Base-by-base conservation (phyloP, 1,284 basidiomycete species). In the Kalmanozyma brasiliensis region DNA sequence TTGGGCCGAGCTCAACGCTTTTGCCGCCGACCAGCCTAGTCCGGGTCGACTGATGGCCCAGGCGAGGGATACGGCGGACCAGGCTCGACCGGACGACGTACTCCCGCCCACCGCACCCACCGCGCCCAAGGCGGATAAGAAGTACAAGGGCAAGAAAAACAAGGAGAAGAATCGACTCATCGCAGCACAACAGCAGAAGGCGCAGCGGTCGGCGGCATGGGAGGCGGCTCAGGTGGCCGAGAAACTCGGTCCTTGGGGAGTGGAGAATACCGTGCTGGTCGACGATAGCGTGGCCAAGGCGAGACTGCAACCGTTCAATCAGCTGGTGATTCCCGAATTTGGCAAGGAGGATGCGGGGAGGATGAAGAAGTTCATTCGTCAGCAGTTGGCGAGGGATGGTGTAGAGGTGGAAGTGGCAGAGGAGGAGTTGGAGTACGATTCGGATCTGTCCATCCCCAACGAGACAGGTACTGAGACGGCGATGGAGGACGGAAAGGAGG, bases 221-320 rank as follows among this genome's bases (percentile, higher is more conserved):
- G 43, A 63, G 32, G 52, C 60, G 3, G 47, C 52, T 8, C 7
- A n/a, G 29, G 11, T 13, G 22, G 60, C 60, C 8, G 52, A 49
- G 11, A 33, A 47, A 11, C 19, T 40, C 34, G 47, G 62, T 4
- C 74, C 73, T 10, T 80, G 67, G 65, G 89, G 91, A 73, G 89
- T 88, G 0, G 87, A 89, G 0, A 89, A 90, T 2, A 93, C 92
- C 0, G 82, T 94, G 17, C 86, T 94, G 16, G 85, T 94, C 14
- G 92, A 94, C 76, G 92, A 94, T 78, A 91, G 91, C 2, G 86
- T 87, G 8, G 84, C 85, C 38, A 94, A 94, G 79, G 91, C 91
- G 0, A 85, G 84, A 17, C 83, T 91, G 26, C 92, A 94, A 76
- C 92, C 91, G 0, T 90, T 46, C 41, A 81, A 80, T 42, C 77